Evolutionary conservation across 108 stramenopile genomes (phyloP).

Genomic region (Nitzschia sp.): DNA sequence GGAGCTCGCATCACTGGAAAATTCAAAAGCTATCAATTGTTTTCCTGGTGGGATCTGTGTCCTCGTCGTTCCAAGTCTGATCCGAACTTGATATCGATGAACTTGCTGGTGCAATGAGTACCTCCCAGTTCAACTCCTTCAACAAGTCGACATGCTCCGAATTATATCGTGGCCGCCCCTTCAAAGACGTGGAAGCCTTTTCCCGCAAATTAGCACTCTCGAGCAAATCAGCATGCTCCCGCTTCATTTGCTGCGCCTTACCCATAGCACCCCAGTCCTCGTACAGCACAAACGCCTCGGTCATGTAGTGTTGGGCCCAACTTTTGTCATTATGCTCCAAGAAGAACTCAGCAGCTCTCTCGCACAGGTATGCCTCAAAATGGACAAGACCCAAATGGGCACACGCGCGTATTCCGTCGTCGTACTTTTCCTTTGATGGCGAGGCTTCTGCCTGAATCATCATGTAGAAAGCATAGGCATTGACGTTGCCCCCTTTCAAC

Average conservation of each 20-base stretch:
- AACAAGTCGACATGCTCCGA: slow-evolving; percentile 12
- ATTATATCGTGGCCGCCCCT: slow-evolving; percentile 35
- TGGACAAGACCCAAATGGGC: slow-evolving; percentile 40
- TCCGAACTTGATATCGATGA: too few relatives aligned
- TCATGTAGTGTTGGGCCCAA: slow-evolving; percentile 36
- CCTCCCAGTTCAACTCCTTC: slow-evolving; percentile 21
- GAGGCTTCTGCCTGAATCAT: slow-evolving; percentile 39
- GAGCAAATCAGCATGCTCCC: slow-evolving; percentile 10
- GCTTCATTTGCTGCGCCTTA: slow-evolving; percentile 29
- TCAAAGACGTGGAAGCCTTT: slow-evolving; percentile 12
- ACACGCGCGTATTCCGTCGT: slow-evolving; percentile 28
- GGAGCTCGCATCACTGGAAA: too few relatives aligned
- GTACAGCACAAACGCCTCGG: slow-evolving; percentile 35
- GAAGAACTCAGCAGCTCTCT: slow-evolving; percentile 38
- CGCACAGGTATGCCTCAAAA: slow-evolving; percentile 35
- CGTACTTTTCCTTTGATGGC: slow-evolving; percentile 35
- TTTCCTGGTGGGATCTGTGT: too few relatives aligned
- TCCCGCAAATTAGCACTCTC: slow-evolving; percentile 11
- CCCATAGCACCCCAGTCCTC: slow-evolving; percentile 51
- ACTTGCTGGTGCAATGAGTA: too few relatives aligned
- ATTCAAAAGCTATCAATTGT: too few relatives aligned
- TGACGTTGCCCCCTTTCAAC: slow-evolving; percentile 25
- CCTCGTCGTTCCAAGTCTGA: too few relatives aligned
- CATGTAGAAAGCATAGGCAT: slow-evolving; percentile 20
- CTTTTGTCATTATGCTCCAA: slow-evolving; percentile 17